Percentiles rank a stretch among this genome's conserved stretches.
phyloP scores from a whole-genome alignment of 106 monocot genomes.

The Platanthera zijinensis region DNA sequence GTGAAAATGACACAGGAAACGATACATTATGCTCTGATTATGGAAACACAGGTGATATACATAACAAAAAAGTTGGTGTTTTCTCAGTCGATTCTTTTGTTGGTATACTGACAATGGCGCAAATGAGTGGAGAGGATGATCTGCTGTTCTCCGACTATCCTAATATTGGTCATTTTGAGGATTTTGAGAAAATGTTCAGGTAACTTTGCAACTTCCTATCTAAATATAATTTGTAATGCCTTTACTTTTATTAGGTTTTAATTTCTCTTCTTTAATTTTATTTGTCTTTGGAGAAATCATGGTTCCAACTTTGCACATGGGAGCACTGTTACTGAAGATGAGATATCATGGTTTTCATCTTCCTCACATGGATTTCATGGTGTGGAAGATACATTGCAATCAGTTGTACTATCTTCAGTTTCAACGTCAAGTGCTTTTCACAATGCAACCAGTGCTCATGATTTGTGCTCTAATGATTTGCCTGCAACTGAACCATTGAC shows the following conservation, averaged over 20 bases:
- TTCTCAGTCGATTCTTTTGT: constrained; percentile 9
- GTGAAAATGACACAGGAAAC: background rate
- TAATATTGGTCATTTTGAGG: constrained; percentile 43
- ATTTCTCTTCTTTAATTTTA: constrained; percentile 3
- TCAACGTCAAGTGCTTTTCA: constrained; percentile 17
- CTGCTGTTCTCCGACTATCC: constrained; percentile 32
- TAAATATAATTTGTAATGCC: background rate
- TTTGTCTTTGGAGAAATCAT: constrained; percentile 27
- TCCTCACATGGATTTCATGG: constrained; percentile 19
- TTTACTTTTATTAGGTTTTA: background rate
- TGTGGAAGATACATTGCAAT: constrained; percentile 22
- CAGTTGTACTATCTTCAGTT: constrained; percentile 17
- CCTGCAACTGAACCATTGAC: background rate
- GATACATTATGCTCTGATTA: constrained; percentile 11
- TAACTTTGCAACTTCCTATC: background rate
- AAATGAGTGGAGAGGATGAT: constrained; percentile 22
- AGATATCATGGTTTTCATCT: constrained; percentile 30
- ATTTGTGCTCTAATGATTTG: constrained; percentile 12
- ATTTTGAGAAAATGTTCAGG: constrained; percentile 51
- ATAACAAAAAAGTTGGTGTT: constrained; percentile 17
- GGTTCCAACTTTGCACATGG: constrained; percentile 28
- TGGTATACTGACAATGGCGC: background rate
- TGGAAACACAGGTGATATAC: constrained; percentile 5
- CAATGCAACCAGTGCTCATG: constrained; percentile 6
- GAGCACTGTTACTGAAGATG: constrained; percentile 21